Base-by-base conservation (phyloP, 2,329 filamentous ascomycete species). In the Paraphoma sp. region DNA sequence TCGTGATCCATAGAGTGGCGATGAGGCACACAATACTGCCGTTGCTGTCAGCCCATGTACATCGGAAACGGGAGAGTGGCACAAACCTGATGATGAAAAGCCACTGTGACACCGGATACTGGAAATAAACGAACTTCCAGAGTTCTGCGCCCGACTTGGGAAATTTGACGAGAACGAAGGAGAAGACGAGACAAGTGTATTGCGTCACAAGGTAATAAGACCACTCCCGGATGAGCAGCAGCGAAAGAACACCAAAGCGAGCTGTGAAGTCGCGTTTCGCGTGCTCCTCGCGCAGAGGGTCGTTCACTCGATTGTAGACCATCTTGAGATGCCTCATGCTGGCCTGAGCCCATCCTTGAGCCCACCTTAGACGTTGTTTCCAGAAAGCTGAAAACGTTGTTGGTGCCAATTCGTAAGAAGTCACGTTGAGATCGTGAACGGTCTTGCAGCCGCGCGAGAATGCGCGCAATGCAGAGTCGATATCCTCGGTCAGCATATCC, bases 401-500 rank as follows among this genome's bases (percentile, higher is more conserved):
- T 1, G 79, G 79, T 1, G 79, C 79, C 43, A 81, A 74, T 60
- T 81, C 79, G 59, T 78, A 81, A 1, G 78, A 80, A 5, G 74
- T 67, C 0, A 78, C 78, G 43, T 81, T 81, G 57, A 79, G 69
- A 49, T 81, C 79, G 54, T 81, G 79, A 1, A 80, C 73, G 4
- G 75, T 74, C n/a, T 76, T 73, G 40, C 73, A 70, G 45, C 77
- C 77, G 14, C 67, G 59, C n/a, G 72, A 71, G 42, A 79, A 72
- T 0, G 79, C 79, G 16, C 79, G 70, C 5, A 81, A 60, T 0
- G 79, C 77, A 3, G 79, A 81, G 56, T 81, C 79, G 53, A 81
- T 81, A 56, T 81, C 79, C 60, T 81, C 79, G 4, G 78, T 81
- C 6, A 81, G 59, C 78, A 81, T 81, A n/a, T 71, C 69, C 17